These are phyloP conservation scores for Fusarium pseudoanthophilum DNA, from an alignment of 2,329 filamentous ascomycete species.

Conservation along the genomic window DNA sequence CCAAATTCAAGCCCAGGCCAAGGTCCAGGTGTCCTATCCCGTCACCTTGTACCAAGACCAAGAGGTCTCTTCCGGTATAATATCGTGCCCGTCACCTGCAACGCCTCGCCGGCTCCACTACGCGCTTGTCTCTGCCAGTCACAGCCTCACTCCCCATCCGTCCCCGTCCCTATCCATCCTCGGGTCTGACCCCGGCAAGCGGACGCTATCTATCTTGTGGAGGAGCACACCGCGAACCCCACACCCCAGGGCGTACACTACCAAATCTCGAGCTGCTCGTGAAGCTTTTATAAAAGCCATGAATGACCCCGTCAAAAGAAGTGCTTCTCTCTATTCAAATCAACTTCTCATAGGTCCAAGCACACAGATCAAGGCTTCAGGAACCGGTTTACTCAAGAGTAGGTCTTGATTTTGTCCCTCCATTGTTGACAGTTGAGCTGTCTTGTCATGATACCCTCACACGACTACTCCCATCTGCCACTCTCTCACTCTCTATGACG, in stretches of 20 bases:
- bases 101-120: conserved; percentile 44
- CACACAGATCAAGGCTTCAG: conserved; percentile 52
- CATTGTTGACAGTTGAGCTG: conserved; percentile 2
- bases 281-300: conserved; percentile 54
- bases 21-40: conserved; percentile 31
- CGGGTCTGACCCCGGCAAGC: conserved; percentile 43
- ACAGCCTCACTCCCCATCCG: conserved; percentile 30
- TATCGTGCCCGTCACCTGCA: conserved; percentile 49
- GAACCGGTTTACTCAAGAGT: conserved; percentile 57
- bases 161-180: conserved; percentile 43
- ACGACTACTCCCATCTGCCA: conserved; percentile 7
- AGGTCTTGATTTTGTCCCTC: conserved; percentile 40
- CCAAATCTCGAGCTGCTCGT: conserved; percentile 42
- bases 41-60: conserved; percentile 45
- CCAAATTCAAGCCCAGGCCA: background rate
- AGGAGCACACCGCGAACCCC: conserved; percentile 40
- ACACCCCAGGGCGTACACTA: conserved; percentile 41
- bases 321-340: conserved; percentile 53
- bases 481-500: background rate
- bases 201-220: conserved; percentile 45
- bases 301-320: conserved; percentile 54
- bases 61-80: conserved; percentile 50
- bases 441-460: conserved; percentile 25
- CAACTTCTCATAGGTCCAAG: conserved; percentile 54
- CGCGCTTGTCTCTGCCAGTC: conserved; percentile 45